Evolutionary conservation across 2,329 filamentous ascomycete species (phyloP), one percentile per base, ranked within the genome.

Genomic region (Colletotrichum filicis): DNA sequence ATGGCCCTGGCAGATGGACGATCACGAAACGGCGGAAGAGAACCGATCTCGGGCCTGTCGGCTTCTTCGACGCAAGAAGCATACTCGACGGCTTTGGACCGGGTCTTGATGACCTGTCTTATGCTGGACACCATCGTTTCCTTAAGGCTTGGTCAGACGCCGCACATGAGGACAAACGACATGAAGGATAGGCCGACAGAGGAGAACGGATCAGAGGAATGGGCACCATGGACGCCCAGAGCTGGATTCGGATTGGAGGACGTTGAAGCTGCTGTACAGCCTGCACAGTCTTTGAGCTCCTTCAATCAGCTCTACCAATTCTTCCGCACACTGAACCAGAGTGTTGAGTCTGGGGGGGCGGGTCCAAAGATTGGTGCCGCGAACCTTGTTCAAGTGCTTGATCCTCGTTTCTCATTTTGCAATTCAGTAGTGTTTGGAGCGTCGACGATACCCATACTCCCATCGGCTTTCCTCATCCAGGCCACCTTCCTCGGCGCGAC

Each of bases 141-240:
- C 9, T 79, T 88, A 22, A 83, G 87, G 9, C 82, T 91, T 4
- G 82, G 85, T n/a, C 84, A 84, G 42, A 81, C 84, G 11, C 84
- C 88, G 2, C 87, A 89, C 77, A 83, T 92, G 68, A 78, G 81
- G 11, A 83, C 84, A 16, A 87, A 90, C 64, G 79, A 89, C 30
- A 80, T 84, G n/a, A 79, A 81, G 49, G 78, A 80, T 63, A 71
- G 86, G 35, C 86, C 87, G 3, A 82, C 93, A 2, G 85, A 89
- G 30, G 91, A 93, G 79, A 91, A 93, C 76, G 91, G 91, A 1
- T 82, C 92, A 24, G 93, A 94, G 77, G 92, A 94, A 82, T 94
- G 92, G 92, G 90, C 93, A 75, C 90, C 91, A 1, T 95, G 93
- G 93, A 85, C 86, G 22, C 88, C 91, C 30, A 85, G 85, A 72